Evolutionary conservation across 306 rosid genomes (phyloP).

Genomic region (Luffa acutangula): DNA sequence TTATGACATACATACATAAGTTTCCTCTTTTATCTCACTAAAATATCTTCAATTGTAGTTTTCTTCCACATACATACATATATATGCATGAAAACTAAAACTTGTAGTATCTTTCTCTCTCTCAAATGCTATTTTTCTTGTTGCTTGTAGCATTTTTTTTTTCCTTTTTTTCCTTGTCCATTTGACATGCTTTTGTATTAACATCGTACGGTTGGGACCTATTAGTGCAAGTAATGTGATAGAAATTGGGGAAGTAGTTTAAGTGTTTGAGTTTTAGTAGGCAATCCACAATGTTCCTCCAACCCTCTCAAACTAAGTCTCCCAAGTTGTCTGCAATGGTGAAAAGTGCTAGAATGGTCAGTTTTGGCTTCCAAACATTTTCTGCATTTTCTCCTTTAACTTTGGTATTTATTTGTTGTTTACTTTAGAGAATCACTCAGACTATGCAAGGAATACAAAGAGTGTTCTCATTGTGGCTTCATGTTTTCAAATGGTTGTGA

Average conservation of each 20-base stretch:
- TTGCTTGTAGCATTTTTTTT: too few relatives aligned
- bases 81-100: too few relatives aligned
- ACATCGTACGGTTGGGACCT: too few relatives aligned
- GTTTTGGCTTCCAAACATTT: conserved; percentile 38
- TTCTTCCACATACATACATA: too few relatives aligned
- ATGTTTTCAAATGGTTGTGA: conserved; percentile 54
- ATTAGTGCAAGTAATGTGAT: too few relatives aligned
- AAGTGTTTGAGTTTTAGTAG: conserved; percentile 75
- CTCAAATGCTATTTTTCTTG: too few relatives aligned
- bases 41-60: too few relatives aligned
- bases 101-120: too few relatives aligned
- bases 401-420: background rate
- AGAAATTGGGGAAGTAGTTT: conserved; percentile 50
- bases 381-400: background rate
- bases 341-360: conserved; percentile 82
- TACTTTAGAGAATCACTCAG: conserved; percentile 44
- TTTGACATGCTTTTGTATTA: too few relatives aligned
- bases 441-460: conserved; percentile 86
- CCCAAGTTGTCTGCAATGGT: conserved; percentile 61
- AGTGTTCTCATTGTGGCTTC: conserved; percentile 52
- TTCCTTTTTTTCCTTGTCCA: too few relatives aligned
- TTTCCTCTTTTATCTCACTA: too few relatives aligned
- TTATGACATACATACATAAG: too few relatives aligned
- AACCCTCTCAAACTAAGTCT: conserved; percentile 65
- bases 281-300: conserved; percentile 90